A percentile compares a stretch with the other conserved stretches of the same genome.
Conservation (phyloP, 208 protist species). For the Trichomonas vaginalis region DNA sequence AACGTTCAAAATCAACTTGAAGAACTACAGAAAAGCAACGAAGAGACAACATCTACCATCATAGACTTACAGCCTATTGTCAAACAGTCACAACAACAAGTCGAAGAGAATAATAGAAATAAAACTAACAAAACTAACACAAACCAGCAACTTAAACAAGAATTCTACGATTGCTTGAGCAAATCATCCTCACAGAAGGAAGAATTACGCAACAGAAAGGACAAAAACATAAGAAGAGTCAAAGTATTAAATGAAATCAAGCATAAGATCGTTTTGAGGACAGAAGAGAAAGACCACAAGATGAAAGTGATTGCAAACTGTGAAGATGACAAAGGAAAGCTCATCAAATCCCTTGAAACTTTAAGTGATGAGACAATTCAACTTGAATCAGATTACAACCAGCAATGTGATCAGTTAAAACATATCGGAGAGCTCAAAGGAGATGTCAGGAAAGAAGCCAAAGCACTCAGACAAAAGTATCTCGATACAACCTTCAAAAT, state of each 20-base stretch:
- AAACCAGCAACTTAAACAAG: neutral
- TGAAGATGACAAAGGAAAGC: neutral
- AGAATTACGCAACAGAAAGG: neutral
- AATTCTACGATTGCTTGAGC: neutral
- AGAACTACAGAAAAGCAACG: too few relatives aligned
- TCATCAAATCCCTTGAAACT: neutral
- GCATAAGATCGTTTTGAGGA: neutral
- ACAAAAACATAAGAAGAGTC: neutral
- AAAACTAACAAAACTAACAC: neutral
- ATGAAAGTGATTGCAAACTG: neutral
- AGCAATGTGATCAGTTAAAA: neutral
- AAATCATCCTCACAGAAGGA: neutral
- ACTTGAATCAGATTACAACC: neutral
- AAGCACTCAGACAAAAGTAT: neutral
- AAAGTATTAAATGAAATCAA: neutral
- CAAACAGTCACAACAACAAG: neutral
- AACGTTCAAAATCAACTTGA: neutral
- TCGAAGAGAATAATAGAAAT: neutral
- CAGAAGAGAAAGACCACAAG: neutral
- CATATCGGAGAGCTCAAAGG: neutral
- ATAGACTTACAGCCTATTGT: neutral
- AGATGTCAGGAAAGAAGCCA: neutral
- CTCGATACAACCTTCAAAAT: neutral
- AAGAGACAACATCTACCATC: neutral
- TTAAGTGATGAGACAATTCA: neutral